Percentiles rank a stretch among this genome's conserved stretches.
phyloP scores from a whole-genome alignment of 768 basidiomycete genomes.

The Trametes maxima region DNA sequence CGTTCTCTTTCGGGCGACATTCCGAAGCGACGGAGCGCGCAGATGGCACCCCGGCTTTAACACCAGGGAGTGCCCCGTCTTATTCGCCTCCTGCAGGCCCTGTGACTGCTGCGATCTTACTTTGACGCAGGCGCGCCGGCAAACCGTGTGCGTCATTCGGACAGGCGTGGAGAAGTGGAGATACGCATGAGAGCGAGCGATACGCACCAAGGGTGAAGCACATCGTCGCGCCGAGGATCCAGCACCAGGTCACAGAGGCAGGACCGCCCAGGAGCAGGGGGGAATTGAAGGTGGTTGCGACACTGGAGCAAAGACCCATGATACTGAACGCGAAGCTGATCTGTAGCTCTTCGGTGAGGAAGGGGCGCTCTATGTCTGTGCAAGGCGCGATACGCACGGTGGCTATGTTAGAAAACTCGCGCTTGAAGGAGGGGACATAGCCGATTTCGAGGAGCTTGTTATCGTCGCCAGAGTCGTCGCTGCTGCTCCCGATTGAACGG shows the following conservation, averaged over 20 bases:
- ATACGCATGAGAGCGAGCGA: conserved; percentile 4
- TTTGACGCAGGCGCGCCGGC: conserved; percentile 3
- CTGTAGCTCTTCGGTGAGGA: conserved; percentile 33
- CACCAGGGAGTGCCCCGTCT: no score
- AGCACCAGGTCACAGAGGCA: conserved; percentile 73
- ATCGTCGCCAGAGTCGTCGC: conserved; percentile 52
- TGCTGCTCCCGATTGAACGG: conserved; percentile 32
- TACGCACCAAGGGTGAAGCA: conserved; percentile 65
- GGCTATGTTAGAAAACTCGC: conserved; percentile 85
- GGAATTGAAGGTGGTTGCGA: conserved; percentile 79
- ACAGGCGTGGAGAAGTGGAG: not conserved
- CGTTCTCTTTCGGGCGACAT: no score
- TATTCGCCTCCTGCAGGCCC: not conserved
- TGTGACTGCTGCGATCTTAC: conserved; percentile 12
- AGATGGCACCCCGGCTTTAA: no score
- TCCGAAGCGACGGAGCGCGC: no score
- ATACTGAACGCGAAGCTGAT: conserved; percentile 80
- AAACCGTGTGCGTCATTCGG: not conserved
- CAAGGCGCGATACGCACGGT: conserved; percentile 48
- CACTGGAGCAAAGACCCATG: conserved; percentile 78
- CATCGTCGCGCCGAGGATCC: conserved; percentile 72
- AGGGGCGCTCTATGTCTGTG: not conserved
- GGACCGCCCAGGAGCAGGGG: conserved; percentile 71
- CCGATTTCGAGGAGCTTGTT: conserved; percentile 65
- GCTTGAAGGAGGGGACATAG: conserved; percentile 78